Conservation (phyloP, 768 basidiomycete genomes). For the Leccinum barrowsii region DNA sequence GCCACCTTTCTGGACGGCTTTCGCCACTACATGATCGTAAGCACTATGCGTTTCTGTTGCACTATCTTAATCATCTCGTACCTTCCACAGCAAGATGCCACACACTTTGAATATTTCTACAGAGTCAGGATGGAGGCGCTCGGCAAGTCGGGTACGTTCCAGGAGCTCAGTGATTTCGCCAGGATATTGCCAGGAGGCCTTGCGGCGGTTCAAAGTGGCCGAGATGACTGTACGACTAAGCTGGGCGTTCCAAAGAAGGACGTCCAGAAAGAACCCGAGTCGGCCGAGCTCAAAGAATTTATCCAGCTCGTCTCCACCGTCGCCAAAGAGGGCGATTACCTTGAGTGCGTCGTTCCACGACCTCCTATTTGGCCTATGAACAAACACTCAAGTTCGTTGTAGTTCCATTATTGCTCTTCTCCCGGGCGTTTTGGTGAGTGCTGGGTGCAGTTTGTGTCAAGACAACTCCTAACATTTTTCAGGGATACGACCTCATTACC, state of each 20-base stretch:
- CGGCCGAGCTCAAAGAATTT: not conserved
- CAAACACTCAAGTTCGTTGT: not conserved
- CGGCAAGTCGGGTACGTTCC: not conserved
- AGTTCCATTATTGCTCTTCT: slow-evolving; percentile 2
- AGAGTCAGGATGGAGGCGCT: not conserved
- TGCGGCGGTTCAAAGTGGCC: not conserved
- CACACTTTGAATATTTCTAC: slow-evolving; percentile 6
- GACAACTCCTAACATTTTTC: not conserved
- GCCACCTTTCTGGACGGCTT: not conserved
- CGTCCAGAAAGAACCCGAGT: not conserved
- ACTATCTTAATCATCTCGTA: not conserved
- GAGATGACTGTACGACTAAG: not conserved
- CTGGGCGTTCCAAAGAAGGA: not conserved
- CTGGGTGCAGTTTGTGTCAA: not conserved
- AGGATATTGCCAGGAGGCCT: not conserved
- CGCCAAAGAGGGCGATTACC: not conserved
- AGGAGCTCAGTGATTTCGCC: not conserved
- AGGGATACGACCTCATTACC: slow-evolving; percentile 2
- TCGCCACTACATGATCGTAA: slow-evolving; percentile 7
- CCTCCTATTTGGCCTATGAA: not conserved
- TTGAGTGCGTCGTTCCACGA: slow-evolving; percentile 2
- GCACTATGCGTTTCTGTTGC: not conserved
- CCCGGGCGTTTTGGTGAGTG: slow-evolving; percentile 6
- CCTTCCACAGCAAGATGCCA: slow-evolving; percentile 2
- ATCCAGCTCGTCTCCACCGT: not conserved